These are phyloP conservation scores for Mycena belliarum DNA, from an alignment of 768 basidiomycete species.

Conservation along the genomic window DNA sequence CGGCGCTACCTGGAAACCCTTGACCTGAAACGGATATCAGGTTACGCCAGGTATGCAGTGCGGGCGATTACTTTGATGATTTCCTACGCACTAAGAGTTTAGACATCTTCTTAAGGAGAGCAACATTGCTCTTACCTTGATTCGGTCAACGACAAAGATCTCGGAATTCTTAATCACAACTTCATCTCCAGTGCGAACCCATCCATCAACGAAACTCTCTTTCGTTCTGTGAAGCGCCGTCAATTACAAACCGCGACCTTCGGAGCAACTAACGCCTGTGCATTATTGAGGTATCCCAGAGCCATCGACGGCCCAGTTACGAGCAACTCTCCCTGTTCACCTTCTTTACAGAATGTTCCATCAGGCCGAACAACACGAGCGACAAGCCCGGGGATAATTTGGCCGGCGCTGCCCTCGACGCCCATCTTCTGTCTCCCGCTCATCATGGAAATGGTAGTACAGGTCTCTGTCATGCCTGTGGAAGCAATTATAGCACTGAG, in stretches of 20 bases:
- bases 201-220: slow-evolving; percentile 61
- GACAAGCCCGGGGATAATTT: slow-evolving; percentile 55
- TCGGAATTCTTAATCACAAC: slow-evolving; percentile 66
- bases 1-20: slow-evolving; percentile 59
- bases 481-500: background rate
- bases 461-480: slow-evolving; percentile 66
- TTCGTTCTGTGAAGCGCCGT: slow-evolving; percentile 44
- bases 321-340: slow-evolving; percentile 64
- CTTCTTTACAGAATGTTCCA: slow-evolving; percentile 54
- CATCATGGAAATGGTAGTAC: slow-evolving; percentile 51
- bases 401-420: slow-evolving; percentile 58
- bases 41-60: slow-evolving; percentile 19
- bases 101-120: background rate
- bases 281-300: slow-evolving; percentile 58
- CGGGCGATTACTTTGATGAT: slow-evolving; percentile 57
- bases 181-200: slow-evolving; percentile 68
- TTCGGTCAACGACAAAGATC: slow-evolving; percentile 69
- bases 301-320: slow-evolving; percentile 63
- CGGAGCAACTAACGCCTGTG: slow-evolving; percentile 50
- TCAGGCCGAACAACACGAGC: slow-evolving; percentile 61
- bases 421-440: slow-evolving; percentile 44
- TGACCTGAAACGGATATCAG: slow-evolving; percentile 11
- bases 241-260: background rate
- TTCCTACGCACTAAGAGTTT: slow-evolving; percentile 43
- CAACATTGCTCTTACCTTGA: slow-evolving; percentile 52